A percentile compares a stretch with the other conserved stretches of the same genome.
These are phyloP conservation scores for Chytriomyces sp. DNA, from an alignment of 192 early-diverging fungal genomes.

Conservation along the genomic window DNA sequence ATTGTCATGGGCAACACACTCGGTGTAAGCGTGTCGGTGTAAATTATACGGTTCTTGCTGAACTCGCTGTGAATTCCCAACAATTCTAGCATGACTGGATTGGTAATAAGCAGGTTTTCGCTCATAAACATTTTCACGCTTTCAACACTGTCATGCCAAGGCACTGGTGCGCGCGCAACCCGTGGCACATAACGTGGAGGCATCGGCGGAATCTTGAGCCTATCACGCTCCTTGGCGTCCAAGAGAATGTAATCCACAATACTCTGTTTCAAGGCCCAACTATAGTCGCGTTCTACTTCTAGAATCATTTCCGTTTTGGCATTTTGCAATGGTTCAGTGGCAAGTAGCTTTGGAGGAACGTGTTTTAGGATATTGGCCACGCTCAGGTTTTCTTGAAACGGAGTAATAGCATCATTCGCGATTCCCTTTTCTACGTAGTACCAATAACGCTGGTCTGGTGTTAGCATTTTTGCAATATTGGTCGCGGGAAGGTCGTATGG, in stretches of 20 bases:
- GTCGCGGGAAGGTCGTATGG: slow-evolving; percentile 52
- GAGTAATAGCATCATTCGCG: slow-evolving; percentile 43
- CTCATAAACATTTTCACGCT: slow-evolving; percentile 38
- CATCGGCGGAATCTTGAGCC: slow-evolving; percentile 52
- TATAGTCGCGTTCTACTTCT: slow-evolving; percentile 49
- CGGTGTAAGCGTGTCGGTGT: slow-evolving; percentile 53
- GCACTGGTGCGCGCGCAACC: slow-evolving; percentile 61
- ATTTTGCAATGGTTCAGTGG: slow-evolving; percentile 32
- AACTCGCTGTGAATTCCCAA: slow-evolving; percentile 48
- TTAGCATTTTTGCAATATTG: slow-evolving; percentile 56
- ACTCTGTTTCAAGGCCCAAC: slow-evolving; percentile 48
- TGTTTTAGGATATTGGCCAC: slow-evolving; percentile 34
- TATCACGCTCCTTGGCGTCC: slow-evolving; percentile 49
- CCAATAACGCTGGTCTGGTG: slow-evolving; percentile 58
- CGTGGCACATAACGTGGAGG: slow-evolving; percentile 36
- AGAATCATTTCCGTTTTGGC: slow-evolving; percentile 33
- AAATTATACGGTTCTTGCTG: slow-evolving; percentile 43
- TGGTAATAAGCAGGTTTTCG: slow-evolving; percentile 58
- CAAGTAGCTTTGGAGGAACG: slow-evolving; percentile 36
- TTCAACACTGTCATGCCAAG: slow-evolving; percentile 55
- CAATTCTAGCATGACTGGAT: slow-evolving; percentile 56
- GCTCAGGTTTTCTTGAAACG: slow-evolving; percentile 40
- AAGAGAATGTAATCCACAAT: slow-evolving; percentile 65
- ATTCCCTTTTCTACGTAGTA: slow-evolving; percentile 55
- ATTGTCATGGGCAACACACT: slow-evolving; percentile 55